These are phyloP conservation scores for Ophiognomonia clavigignenti-juglandacearum DNA, from an alignment of 2,329 filamentous ascomycete genomes.

Conservation along the genomic window DNA sequence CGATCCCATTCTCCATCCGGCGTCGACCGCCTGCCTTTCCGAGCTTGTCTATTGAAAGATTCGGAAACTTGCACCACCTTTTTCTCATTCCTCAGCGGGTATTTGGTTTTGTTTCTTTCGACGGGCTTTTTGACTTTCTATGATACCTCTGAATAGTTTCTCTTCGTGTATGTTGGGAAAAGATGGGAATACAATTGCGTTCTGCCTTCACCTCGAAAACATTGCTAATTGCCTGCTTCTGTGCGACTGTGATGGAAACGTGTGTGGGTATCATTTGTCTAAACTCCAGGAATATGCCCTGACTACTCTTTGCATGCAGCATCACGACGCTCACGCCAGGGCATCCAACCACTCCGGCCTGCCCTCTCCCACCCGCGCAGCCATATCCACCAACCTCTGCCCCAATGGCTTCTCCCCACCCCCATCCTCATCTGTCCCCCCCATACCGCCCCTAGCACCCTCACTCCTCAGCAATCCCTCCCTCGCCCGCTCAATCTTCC, in stretches of 20 bases:
- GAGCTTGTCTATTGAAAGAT: no score
- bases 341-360: slow-evolving; percentile 11
- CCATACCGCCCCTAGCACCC: background rate
- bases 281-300: background rate
- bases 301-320: no score
- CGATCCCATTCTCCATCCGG: no score
- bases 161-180: slow-evolving; percentile 1
- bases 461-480: slow-evolving; percentile 27
- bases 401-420: background rate
- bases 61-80: background rate
- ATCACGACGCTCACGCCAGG: background rate
- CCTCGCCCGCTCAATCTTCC: slow-evolving; percentile 44
- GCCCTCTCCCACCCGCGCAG: slow-evolving; percentile 1
- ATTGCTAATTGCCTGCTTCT: background rate
- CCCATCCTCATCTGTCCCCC: no score
- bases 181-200: background rate
- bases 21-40: background rate
- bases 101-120: background rate
- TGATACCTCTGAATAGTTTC: slow-evolving; percentile 17
- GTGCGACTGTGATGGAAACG: background rate
- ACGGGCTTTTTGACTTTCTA: background rate
- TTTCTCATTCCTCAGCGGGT: background rate
- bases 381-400: slow-evolving; percentile 11
- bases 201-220: background rate
- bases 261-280: background rate